Evolutionary conservation across 2,329 filamentous ascomycete species (phyloP), one percentile per base, ranked within the genome.

Genomic region (Corinectria fuckeliana): DNA sequence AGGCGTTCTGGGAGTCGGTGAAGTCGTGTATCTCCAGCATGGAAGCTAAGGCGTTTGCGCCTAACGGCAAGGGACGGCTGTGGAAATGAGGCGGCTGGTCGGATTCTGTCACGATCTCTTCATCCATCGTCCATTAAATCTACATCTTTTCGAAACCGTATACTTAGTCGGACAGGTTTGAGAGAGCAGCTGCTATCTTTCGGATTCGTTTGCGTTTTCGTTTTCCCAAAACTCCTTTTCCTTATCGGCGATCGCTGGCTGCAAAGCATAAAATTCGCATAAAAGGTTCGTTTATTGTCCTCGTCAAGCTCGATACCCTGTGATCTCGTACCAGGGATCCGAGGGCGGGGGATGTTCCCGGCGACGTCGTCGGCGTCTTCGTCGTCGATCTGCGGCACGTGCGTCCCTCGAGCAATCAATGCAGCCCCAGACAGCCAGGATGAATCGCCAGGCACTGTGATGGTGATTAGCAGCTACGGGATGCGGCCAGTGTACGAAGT

Each of bases 391-490:
- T 58, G 41, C 62, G 8, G 42, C 56, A 16, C 50, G 67, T 18
- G 66, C 62, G 18, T 71, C 67, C 3, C 62, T 63, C 6, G 70
- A 71, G 36, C 68, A 71, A 25, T 72, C 70, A 4, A 66, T 58
- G 49, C 71, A 73, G 1, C 68, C 71, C 67, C 70, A 71, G n/a
- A 73, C 10, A 1, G 66, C 60, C 57, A 73, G 72, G n/a, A 72
- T 32, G 25, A 72, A 56, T 42, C 72, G 64, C 67, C 69, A 72
- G 8, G 56, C 55, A 14, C 72, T 74, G 36, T 41, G 5, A 26
- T 42, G 10, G 9, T 10, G 2, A 21, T 42, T 3, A 62, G 41
- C 18, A 45, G 9, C 9, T 7, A 1, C 0, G 0, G 23, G 7
- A 38, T 32, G 5, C 5, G 32, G 13, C 18, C 5, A 23, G 7